Evolutionary conservation across 306 rosid genomes (phyloP).

Genomic region (Acmispon strigosus): DNA sequence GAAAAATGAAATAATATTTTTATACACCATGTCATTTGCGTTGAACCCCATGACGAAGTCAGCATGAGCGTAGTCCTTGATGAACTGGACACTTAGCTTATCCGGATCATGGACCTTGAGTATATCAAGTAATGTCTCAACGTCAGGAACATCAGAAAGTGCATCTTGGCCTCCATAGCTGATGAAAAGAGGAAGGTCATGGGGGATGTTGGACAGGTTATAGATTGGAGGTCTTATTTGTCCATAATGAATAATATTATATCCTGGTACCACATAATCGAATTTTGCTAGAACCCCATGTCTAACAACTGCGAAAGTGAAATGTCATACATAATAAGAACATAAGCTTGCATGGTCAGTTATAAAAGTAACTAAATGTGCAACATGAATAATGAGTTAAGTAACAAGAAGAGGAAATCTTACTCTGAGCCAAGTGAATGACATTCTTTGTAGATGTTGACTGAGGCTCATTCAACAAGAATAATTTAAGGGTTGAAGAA

Average conservation of each 20-base stretch:
- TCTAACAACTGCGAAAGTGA: slow-evolving; percentile 60
- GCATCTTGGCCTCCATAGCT: slow-evolving; percentile 85
- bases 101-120: slow-evolving; percentile 58
- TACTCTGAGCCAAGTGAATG: slow-evolving; percentile 89
- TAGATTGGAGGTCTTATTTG: slow-evolving; percentile 52
- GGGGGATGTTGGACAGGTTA: slow-evolving; percentile 78
- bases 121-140: slow-evolving; percentile 41
- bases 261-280: slow-evolving; percentile 39
- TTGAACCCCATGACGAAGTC: slow-evolving; percentile 68
- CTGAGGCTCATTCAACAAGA: slow-evolving; percentile 70
- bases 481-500: slow-evolving; percentile 58
- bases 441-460: slow-evolving; percentile 72
- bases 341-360: no score
- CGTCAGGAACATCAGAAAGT: slow-evolving; percentile 61
- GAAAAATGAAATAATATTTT: slow-evolving; percentile 45
- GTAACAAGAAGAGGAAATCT: neutral
- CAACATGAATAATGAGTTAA: neutral
- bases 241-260: slow-evolving; percentile 60
- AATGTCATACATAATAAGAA: neutral
- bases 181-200: slow-evolving; percentile 62
- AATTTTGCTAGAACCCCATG: slow-evolving; percentile 50
- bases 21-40: slow-evolving; percentile 69
- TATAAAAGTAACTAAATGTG: no score
- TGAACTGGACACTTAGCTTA: slow-evolving; percentile 50
- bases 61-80: slow-evolving; percentile 62